Evolutionary conservation across 2,329 filamentous ascomycete genomes (phyloP).

Genomic region (Colletotrichum melonis): DNA sequence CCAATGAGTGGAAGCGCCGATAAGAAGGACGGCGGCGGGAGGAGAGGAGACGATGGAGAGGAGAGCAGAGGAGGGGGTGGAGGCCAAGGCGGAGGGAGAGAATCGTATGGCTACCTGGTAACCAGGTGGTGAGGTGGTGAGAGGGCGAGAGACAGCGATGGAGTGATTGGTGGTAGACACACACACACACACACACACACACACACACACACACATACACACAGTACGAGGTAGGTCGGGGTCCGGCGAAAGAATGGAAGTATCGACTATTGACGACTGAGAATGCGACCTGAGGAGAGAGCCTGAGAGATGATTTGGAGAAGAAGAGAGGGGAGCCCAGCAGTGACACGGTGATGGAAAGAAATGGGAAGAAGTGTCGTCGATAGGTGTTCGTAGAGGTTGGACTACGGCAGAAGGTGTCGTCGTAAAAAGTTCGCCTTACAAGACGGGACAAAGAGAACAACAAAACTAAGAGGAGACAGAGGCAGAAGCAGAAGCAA

Average conservation of each 20-base stretch:
- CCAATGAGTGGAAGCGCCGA: slow-evolving; percentile 14
- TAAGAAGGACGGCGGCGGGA: slow-evolving; percentile 1
- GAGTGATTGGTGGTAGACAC: background rate
- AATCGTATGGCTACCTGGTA: background rate
- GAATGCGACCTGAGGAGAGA: background rate
- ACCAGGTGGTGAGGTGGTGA: background rate
- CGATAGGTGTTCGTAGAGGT: background rate
- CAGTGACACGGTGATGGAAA: background rate
- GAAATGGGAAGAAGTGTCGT: background rate
- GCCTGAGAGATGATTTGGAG: background rate
- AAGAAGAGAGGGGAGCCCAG: background rate
- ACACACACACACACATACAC: no score
- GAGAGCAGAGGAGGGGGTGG: background rate
- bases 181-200: no score
- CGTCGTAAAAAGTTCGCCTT: background rate
- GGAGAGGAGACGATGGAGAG: background rate
- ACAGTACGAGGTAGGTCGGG: background rate
- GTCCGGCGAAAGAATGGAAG: background rate
- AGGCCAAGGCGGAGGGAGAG: background rate
- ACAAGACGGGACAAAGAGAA: background rate
- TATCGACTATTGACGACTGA: background rate
- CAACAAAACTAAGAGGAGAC: background rate
- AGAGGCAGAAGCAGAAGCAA: background rate
- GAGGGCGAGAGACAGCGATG: background rate
- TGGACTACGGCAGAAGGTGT: background rate